Evolutionary conservation across 257 asterid species (phyloP).

Genomic region (Solanum dulcamara): DNA sequence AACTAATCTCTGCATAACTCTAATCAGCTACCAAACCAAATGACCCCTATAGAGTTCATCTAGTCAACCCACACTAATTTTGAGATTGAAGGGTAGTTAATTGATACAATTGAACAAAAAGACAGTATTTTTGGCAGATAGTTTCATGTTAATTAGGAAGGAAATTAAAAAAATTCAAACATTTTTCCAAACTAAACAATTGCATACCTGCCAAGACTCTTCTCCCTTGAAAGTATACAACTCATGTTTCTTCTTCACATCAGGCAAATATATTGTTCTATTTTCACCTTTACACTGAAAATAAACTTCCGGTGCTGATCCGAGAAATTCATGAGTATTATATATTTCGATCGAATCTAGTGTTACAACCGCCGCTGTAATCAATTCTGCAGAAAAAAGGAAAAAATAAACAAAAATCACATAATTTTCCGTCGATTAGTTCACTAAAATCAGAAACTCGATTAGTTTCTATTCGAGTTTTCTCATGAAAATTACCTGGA

Average conservation of each 20-base stretch:
- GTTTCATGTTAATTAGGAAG: background rate
- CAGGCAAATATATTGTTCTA: constrained; percentile 10
- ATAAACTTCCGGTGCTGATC: constrained; percentile 4
- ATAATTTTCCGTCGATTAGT: background rate
- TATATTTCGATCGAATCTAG: constrained; percentile 6
- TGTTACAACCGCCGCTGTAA: background rate
- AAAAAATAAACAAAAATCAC: background rate
- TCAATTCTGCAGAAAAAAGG: background rate
- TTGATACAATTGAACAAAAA: background rate
- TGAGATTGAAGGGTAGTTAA: background rate
- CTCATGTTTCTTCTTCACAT: constrained; percentile 9
- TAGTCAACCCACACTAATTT: background rate
- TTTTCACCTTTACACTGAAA: constrained; percentile 16
- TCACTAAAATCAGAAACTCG: background rate
- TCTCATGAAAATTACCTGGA: background rate
- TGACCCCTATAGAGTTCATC: background rate
- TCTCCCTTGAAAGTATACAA: constrained; percentile 13
- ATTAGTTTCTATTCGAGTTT: background rate
- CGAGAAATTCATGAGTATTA: constrained; percentile 5
- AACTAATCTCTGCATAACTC: background rate
- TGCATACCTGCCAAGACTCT: constrained; percentile 22
- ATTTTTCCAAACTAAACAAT: background rate
- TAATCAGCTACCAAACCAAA: background rate
- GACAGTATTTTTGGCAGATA: background rate
- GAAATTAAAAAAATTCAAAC: background rate